Conservation (phyloP, 352 stramenopile species). For the Pythium chondricola region DNA sequence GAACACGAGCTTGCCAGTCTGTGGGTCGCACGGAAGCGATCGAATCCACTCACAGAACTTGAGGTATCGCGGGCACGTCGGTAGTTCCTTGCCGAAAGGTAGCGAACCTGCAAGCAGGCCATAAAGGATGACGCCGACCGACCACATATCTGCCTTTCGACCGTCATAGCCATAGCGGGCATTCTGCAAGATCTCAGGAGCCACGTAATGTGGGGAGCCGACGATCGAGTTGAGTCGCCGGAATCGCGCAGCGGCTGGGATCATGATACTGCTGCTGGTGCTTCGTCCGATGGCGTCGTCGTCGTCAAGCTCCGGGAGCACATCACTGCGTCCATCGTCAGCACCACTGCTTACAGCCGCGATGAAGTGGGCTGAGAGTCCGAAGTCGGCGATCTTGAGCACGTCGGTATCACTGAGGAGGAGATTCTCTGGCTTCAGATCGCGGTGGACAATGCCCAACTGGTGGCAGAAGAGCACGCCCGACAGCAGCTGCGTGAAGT, state of each 20-base stretch:
- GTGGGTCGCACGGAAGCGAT: conserved; percentile 46
- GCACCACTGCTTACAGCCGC: conserved; percentile 61
- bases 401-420: conserved; percentile 87
- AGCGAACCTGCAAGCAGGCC: conserved; percentile 89
- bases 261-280: conserved; percentile 13
- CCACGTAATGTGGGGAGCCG: conserved; percentile 95
- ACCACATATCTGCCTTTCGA: conserved; percentile 92
- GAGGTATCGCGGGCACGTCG: conserved; percentile 91
- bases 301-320: conserved; percentile 14
- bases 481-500: conserved; percentile 86
- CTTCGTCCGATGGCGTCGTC: conserved; percentile 8
- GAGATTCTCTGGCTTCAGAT: conserved; percentile 97
- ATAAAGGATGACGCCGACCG: conserved; percentile 91
- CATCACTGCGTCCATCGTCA: conserved; percentile 6
- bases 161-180: conserved; percentile 88
- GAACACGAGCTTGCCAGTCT: conserved; percentile 63
- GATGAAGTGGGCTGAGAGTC: conserved; percentile 90
- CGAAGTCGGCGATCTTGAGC: conserved; percentile 95
- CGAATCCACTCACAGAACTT: conserved; percentile 93
- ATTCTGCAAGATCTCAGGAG: conserved; percentile 92
- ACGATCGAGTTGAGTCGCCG: conserved; percentile 93
- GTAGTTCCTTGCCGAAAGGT: conserved; percentile 94
- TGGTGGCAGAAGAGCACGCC: conserved; percentile 90
- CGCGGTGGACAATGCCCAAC: conserved; percentile 90
- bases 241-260: conserved; percentile 45